A percentile compares a stretch with the other conserved stretches of the same genome.
These are phyloP conservation scores for Trichosporon asahii DNA, from an alignment of 1,284 basidiomycete species.

Conservation along the genomic window DNA sequence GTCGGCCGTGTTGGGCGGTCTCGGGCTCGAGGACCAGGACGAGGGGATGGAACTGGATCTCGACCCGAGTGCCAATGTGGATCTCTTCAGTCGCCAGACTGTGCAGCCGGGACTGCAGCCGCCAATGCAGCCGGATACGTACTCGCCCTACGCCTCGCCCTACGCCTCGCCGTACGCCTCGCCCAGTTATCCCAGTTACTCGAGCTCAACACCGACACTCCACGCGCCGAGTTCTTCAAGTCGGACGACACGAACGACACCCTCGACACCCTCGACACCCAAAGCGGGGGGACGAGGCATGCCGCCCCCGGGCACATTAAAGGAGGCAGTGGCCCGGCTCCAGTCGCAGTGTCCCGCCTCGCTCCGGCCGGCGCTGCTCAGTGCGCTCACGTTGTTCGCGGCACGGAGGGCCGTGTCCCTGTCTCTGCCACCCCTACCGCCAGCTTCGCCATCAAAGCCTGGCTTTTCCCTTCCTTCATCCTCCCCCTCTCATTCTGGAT, in stretches of 20 bases:
- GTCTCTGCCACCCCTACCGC: background rate
- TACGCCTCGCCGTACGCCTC: no score
- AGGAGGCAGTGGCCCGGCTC: background rate
- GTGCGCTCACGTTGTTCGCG: background rate
- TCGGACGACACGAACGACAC: background rate
- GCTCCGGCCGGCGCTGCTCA: background rate
- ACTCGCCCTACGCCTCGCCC: background rate
- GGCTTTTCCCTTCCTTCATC: no score
- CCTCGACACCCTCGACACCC: background rate
- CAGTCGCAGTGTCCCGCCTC: background rate
- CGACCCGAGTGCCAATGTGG: background rate
- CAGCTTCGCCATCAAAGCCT: background rate
- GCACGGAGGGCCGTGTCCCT: background rate
- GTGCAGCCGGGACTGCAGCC: background rate
- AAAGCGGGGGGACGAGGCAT: background rate
- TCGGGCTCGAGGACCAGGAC: background rate
- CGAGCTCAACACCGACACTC: background rate
- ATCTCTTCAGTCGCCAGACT: background rate
- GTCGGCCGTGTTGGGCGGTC: background rate
- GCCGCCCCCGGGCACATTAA: background rate
- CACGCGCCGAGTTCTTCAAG: background rate
- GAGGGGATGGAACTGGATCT: background rate
- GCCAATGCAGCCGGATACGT: background rate
- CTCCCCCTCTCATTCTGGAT: no score
- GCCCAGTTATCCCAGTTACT: no score